These are phyloP conservation scores for Populus simonii DNA, from an alignment of 345 rosid species.

Conservation along the genomic window DNA sequence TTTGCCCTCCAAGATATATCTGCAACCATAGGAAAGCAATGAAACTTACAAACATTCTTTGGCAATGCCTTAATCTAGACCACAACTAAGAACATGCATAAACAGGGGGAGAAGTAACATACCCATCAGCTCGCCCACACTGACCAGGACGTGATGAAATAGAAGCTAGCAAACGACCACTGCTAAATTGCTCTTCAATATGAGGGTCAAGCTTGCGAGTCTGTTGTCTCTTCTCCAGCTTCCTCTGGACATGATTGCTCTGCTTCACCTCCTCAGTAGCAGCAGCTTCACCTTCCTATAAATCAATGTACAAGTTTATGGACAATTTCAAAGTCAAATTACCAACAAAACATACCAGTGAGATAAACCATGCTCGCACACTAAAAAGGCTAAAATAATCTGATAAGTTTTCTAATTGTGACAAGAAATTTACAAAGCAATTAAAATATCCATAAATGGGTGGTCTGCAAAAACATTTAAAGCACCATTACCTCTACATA, in stretches of 20 bases:
- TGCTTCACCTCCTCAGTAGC: conserved; percentile 20
- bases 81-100: background rate
- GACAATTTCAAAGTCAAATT: background rate
- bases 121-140: conserved; percentile 31
- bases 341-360: background rate
- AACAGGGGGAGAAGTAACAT: background rate
- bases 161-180: conserved; percentile 25
- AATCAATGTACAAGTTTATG: background rate
- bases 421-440: background rate
- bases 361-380: background rate
- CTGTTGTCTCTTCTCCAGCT: conserved; percentile 28
- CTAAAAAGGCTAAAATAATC: background rate
- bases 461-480: background rate
- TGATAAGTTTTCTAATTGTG: background rate
- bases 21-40: conserved; percentile 10
- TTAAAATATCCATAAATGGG: background rate
- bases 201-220: conserved; percentile 26
- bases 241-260: conserved; percentile 24
- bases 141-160: conserved; percentile 32
- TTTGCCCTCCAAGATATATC: conserved; percentile 67
- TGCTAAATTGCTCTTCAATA: conserved; percentile 23
- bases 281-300: conserved; percentile 24
- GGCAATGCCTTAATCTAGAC: background rate
- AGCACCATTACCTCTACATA: background rate
- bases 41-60: no score